Base-by-base conservation (phyloP, 2,329 filamentous ascomycete species). In the Elsinoe australis region DNA sequence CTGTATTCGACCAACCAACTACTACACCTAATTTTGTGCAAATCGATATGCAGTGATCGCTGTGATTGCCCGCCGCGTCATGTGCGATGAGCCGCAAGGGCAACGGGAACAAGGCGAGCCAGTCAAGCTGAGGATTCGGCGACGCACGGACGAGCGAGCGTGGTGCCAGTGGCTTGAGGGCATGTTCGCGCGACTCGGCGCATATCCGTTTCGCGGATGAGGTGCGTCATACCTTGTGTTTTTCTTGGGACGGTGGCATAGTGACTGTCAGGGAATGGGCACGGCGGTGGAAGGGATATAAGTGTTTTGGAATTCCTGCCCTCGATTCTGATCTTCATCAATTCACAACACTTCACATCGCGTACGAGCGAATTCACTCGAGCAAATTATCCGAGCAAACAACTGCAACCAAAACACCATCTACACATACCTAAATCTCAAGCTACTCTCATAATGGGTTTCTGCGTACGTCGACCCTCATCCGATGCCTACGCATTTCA, bases 371-470 rank as follows among this genome's bases (percentile, higher is more conserved):
- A n/a, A n/a, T n/a, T n/a, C 10, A 10, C 18, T 12, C 33, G 33
- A 17, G 5, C 5, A 36, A 6, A 15, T 4, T 12, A 29, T 29
- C 6, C 12, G 21, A 39, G 35, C 21, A 24, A 18, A 44, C 14
- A 36, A 36, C 5, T 6, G 10, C n/a, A 42, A 17, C 18, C 38
- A 28, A 14, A 7, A 42, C 38, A 24, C n/a, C 12, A 31, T 10
- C 35, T 41, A 14, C 33, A 36, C 7, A 36, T 24, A 35, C 17
- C 15, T 35, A 14, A 18, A 28, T 14, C 26, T 22, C 2, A 26
- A 21, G 18, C 21, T 22, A 44, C 24, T 32, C 28, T 31, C 14
- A 17, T 26, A 48, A 28, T 48, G 45, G 45, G 45, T 48, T 48
- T 48, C 45, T 48, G 45, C 33, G 45, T 48, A 48, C 5, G 45